Base-by-base conservation (phyloP, 495 filamentous ascomycete genomes). In the Hypoxylon cercidicola region DNA sequence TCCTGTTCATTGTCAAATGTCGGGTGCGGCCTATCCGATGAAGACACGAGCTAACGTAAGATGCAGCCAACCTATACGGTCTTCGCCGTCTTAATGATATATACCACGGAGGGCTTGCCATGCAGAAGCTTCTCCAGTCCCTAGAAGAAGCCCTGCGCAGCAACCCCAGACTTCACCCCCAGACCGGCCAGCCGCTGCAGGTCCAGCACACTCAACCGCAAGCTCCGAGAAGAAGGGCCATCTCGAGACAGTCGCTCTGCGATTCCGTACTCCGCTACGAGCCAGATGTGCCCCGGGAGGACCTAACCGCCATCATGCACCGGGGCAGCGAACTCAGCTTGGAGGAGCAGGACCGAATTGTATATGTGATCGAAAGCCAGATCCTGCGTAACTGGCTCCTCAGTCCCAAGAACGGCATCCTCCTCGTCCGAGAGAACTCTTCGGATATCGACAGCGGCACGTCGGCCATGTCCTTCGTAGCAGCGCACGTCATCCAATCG, bases 221-320 rank as follows among this genome's bases (percentile, higher is more conserved):
- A 35, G 0, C 41, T 19, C 39, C 10, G 3, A 56, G 18, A 25
- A 15, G 35, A 28, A 56, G 21, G 15, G 53, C 40, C 15, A 44
- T 56, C 13, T 56, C 53, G 20, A 56, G 53, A 47, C 53, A 56
- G 25, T 34, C 40, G 15, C 39, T 56, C 2, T 56, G 53, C 21
- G 53, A 56, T 21, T 43, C 53, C n/a, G 25, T 56, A 12, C 25
- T 56, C 4, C 39, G 25, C 18, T 56, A 56, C 15, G 53, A 56
- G n/a, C 16, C 19, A 8, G 25, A 56, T 21, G 40, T 56, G 19
- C 53, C 41, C 40, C 6, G 3, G n/a, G 23, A 19, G 18, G 53
- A 56, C 40, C 18, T 56, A 23, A 40, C 25, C 23, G 4, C 40
- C 18, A 37, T 56, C 25, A 46, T 46, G 53, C 53, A 46, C 34